Conservation (phyloP, 106 monocot genomes). For the Vanilla planifolia region DNA sequence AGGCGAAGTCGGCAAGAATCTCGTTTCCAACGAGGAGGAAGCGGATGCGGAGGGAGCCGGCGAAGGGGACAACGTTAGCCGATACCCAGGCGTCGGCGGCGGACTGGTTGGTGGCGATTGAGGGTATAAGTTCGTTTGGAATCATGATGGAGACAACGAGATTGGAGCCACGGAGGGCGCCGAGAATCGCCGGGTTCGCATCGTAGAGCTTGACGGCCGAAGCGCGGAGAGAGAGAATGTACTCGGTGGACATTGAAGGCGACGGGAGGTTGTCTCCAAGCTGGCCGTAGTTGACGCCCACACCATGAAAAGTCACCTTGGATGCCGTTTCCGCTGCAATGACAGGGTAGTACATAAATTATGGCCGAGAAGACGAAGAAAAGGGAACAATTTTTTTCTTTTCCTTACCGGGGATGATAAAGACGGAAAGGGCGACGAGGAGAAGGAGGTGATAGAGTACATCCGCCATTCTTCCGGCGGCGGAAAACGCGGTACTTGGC, state of each 20-base stretch:
- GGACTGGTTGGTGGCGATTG: constrained; percentile 51
- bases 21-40: constrained; percentile 98
- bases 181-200: constrained; percentile 69
- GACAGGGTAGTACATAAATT: background rate
- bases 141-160: constrained; percentile 76
- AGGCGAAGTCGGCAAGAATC: constrained; percentile 61
- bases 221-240: constrained; percentile 45
- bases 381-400: background rate
- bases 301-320: background rate
- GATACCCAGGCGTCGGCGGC: constrained; percentile 55
- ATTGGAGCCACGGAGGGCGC: constrained; percentile 45
- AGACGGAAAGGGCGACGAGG: background rate
- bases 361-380: background rate
- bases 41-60: constrained; percentile 35
- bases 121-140: constrained; percentile 76
- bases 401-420: background rate
- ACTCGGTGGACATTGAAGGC: constrained; percentile 33
- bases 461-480: constrained; percentile 3
- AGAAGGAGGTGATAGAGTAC: background rate
- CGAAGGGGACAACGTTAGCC: constrained; percentile 60
- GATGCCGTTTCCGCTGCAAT: constrained; percentile 4
- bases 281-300: constrained; percentile 92
- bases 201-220: constrained; percentile 80
- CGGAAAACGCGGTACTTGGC: too few relatives aligned
- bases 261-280: constrained; percentile 78